Percentiles rank a stretch among this genome's conserved stretches.
phyloP scores from a whole-genome alignment of 2,329 filamentous ascomycete species.

The Elsinoe australis region DNA sequence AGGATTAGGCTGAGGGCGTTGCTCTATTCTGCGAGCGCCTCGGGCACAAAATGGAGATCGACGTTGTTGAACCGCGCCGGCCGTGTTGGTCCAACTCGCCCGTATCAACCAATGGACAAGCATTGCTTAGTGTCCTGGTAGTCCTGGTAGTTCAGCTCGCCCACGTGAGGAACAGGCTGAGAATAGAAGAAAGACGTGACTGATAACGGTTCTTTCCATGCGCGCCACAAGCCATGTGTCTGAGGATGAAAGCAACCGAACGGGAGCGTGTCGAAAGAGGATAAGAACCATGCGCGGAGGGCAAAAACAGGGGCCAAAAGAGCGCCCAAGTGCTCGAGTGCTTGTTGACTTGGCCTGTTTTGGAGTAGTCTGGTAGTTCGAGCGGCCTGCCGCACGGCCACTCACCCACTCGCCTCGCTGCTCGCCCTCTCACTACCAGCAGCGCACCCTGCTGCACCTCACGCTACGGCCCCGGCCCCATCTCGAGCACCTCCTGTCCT shows the following conservation, averaged over 20 bases:
- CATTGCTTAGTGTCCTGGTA: no score
- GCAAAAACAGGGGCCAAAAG: constrained; percentile 13
- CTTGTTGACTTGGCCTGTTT: background rate
- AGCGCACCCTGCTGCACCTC: no score
- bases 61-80: background rate
- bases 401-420: no score
- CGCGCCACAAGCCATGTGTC: constrained; percentile 7
- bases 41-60: background rate
- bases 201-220: constrained; percentile 3
- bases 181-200: background rate
- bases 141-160: background rate
- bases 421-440: no score
- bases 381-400: no score
- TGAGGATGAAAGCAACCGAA: constrained; percentile 15
- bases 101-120: no score
- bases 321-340: constrained; percentile 12
- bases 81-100: background rate
- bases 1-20: no score
- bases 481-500: constrained; percentile 8
- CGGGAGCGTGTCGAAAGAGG: background rate
- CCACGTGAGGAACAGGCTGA: constrained; percentile 11
- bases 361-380: background rate
- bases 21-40: no score
- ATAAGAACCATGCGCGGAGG: background rate
- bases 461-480: background rate